Percentiles rank a stretch among this genome's conserved stretches.
Evolutionary conservation across 2,329 filamentous ascomycete species (phyloP).

Genomic region (Fusarium sp.): DNA sequence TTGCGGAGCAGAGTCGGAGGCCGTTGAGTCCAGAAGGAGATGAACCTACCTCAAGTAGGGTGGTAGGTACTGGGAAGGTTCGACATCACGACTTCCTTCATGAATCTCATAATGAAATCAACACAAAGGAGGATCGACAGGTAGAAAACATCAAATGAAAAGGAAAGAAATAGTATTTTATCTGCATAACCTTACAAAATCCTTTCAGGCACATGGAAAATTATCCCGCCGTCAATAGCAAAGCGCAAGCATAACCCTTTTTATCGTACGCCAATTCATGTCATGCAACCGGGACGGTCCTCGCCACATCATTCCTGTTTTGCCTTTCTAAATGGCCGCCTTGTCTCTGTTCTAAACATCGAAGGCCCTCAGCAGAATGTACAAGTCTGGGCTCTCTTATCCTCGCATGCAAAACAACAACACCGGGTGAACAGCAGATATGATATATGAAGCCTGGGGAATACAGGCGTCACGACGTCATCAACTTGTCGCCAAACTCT

Average conservation of each 20-base stretch:
- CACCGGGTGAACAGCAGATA: constrained; percentile 34
- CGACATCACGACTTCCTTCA: not conserved
- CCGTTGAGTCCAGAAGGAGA: not conserved
- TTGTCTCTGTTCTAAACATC: constrained; percentile 23
- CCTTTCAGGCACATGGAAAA: constrained; percentile 18
- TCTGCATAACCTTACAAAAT: constrained; percentile 36
- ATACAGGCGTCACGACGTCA: constrained; percentile 15
- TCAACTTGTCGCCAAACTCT: constrained; percentile 15
- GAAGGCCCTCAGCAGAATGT: constrained; percentile 44
- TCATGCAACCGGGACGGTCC: constrained; percentile 59
- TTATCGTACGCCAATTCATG: constrained; percentile 59
- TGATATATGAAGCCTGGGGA: constrained; percentile 25
- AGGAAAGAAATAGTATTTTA: constrained; percentile 31
- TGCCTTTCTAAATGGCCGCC: constrained; percentile 32
- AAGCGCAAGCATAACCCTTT: constrained; percentile 39
- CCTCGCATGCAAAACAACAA: constrained; percentile 48
- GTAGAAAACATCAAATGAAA: not conserved
- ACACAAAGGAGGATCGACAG: not conserved
- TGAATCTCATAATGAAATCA: not conserved
- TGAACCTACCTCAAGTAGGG: not conserved
- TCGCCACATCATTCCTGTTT: constrained; percentile 60
- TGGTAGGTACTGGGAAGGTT: not conserved
- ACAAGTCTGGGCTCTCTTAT: constrained; percentile 58
- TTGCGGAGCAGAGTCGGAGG: not conserved
- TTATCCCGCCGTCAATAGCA: constrained; percentile 22